A percentile compares a stretch with the other conserved stretches of the same genome.
Evolutionary conservation across 2,329 filamentous ascomycete species (phyloP).

Genomic region (Fusarium xylarioides): DNA sequence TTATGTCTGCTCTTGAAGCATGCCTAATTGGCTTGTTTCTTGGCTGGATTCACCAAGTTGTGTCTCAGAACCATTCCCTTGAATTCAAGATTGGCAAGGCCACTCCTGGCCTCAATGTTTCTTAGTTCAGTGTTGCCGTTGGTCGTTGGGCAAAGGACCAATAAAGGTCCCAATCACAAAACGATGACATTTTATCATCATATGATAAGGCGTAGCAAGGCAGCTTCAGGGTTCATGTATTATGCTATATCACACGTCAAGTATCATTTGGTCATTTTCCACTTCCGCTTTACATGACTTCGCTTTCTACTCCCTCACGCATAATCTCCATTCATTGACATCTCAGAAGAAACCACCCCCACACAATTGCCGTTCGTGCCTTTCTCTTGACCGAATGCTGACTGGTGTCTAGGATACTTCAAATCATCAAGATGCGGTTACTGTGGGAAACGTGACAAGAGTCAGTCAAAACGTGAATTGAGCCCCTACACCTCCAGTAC

Average conservation of each 20-base stretch:
- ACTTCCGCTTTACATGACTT: background rate
- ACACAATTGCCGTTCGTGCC: constrained; percentile 23
- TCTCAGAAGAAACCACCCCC: constrained; percentile 31
- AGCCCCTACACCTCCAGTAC: constrained; percentile 9
- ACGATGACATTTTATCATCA: background rate
- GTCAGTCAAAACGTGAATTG: constrained; percentile 60
- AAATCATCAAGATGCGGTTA: constrained; percentile 64
- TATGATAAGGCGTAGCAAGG: background rate
- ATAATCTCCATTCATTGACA: constrained; percentile 5
- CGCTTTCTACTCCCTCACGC: constrained; percentile 17
- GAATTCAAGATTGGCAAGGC: background rate
- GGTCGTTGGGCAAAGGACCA: background rate
- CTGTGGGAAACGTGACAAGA: constrained; percentile 57
- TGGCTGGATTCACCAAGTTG: background rate
- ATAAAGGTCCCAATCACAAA: background rate
- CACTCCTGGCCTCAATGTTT: background rate
- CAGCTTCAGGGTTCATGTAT: background rate
- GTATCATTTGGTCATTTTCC: background rate
- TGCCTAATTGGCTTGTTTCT: background rate
- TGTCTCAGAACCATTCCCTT: background rate
- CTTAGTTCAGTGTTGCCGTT: background rate
- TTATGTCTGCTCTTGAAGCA: background rate
- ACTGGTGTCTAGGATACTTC: constrained; percentile 56
- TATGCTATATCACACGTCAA: background rate
- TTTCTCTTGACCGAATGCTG: constrained; percentile 24